Percentiles rank a stretch among this genome's conserved stretches.
Conservation (phyloP, 371 early-diverging fungal species). For the Mucor lusitanicus region DNA sequence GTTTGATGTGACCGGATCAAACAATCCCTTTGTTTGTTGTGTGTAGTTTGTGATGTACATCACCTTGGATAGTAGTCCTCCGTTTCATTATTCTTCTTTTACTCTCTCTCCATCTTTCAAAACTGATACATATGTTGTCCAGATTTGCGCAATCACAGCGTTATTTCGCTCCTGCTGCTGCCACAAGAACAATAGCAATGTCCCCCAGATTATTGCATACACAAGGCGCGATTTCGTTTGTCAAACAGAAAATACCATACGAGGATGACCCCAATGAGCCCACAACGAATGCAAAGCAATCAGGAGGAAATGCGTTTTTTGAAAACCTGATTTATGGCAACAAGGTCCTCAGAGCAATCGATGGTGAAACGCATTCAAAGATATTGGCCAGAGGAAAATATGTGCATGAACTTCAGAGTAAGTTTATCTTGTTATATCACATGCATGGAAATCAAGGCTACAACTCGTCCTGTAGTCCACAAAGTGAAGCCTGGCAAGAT, state of each 20-base stretch:
- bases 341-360: conserved; percentile 52
- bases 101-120: neutral
- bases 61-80: neutral
- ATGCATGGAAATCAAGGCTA: neutral
- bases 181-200: neutral
- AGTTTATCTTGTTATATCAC: conserved; percentile 3
- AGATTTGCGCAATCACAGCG: neutral
- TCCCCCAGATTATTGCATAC: neutral
- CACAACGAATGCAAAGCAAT: conserved; percentile 2
- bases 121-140: neutral
- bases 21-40: neutral
- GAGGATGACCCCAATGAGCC: neutral
- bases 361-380: conserved; percentile 64
- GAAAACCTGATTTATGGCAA: conserved; percentile 70
- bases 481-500: conserved; percentile 82
- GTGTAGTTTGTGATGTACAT: neutral
- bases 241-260: neutral
- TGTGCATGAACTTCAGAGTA: conserved; percentile 83
- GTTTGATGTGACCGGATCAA: neutral
- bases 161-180: neutral
- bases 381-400: conserved; percentile 83
- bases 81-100: neutral
- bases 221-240: neutral
- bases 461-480: conserved; percentile 56
- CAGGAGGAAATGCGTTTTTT: conserved; percentile 44